Conservation (phyloP, 305 asterid species). For the Fraxinus dipetala region DNA sequence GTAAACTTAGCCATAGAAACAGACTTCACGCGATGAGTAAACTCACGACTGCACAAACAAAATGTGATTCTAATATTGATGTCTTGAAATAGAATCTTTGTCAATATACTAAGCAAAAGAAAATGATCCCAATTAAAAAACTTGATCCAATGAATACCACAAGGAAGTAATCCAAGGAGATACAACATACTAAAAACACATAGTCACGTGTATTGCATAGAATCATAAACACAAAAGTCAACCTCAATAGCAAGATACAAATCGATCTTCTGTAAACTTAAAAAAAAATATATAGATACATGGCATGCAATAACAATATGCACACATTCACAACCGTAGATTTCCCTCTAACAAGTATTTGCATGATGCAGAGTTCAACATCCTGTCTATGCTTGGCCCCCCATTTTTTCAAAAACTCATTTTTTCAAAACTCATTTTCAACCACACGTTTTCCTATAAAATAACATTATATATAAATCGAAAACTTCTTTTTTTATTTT, state of each 20-base stretch:
- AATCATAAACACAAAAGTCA: background rate
- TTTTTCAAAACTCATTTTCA: too few species aligned
- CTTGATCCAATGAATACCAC: background rate
- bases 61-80: conserved; percentile 12
- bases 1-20: conserved; percentile 94
- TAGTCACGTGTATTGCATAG: background rate
- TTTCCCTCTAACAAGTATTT: background rate
- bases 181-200: background rate
- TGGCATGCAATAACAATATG: background rate
- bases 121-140: background rate
- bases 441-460: too few species aligned
- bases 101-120: background rate
- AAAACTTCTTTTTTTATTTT: too few species aligned
- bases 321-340: background rate
- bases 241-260: background rate
- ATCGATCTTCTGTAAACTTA: background rate
- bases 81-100: background rate
- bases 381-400: too few species aligned
- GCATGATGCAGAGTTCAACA: background rate
- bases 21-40: conserved; percentile 95
- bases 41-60: conserved; percentile 70
- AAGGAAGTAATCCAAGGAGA: background rate
- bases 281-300: background rate
- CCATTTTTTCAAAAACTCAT: too few species aligned
- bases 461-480: too few species aligned